Base-by-base conservation (phyloP, 2,329 filamentous ascomycete species). In the Calonectria crousiana region DNA sequence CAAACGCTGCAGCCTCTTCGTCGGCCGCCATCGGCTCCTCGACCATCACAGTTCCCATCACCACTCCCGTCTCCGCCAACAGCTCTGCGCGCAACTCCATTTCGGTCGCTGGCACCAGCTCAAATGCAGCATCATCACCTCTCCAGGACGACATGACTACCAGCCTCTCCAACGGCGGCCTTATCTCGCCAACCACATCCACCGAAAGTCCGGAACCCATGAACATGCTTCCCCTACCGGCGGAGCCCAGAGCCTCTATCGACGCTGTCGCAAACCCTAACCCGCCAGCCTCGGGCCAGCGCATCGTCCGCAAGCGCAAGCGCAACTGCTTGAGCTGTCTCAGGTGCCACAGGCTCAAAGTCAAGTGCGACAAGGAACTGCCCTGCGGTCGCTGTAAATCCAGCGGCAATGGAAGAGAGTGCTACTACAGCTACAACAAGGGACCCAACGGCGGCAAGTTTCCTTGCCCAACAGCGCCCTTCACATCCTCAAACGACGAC, bases 361-460 rank as follows among this genome's bases (percentile, higher is more conserved):
- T 85, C 58, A 85, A 84, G 70, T 85, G 83, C 67, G 83, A 85
- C 76, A 85, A 84, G 75, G 82, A 84, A 72, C 75, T 84, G 58
- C 83, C 83, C 4, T 85, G 83, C 56, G 82, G 81, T 2, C 81
- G 83, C 2, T 85, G 83, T 76, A 82, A 81, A 67, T 75, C 78
- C 10, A 84, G 82, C 41, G 83, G 83, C 28, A 83, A 84, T 58
- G 82, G 80, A 14, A 75, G 82, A 14, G 82, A 84, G 41, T 85
- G 83, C 72, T 84, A 84, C 71, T 85, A 84, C 72, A 84, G 78
- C 71, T 84, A 82, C 77, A 84, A 84, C 78, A 84, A 84, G 71
- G 82, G 83, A 1, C 81, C 82, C 49, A 84, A 84, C 65, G 81
- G 81, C 30, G 83, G 82, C 74, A 83, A 82, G 69, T 84, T 84